Conservation (phyloP, 352 stramenopile genomes). For the Pythium plurisporium region DNA sequence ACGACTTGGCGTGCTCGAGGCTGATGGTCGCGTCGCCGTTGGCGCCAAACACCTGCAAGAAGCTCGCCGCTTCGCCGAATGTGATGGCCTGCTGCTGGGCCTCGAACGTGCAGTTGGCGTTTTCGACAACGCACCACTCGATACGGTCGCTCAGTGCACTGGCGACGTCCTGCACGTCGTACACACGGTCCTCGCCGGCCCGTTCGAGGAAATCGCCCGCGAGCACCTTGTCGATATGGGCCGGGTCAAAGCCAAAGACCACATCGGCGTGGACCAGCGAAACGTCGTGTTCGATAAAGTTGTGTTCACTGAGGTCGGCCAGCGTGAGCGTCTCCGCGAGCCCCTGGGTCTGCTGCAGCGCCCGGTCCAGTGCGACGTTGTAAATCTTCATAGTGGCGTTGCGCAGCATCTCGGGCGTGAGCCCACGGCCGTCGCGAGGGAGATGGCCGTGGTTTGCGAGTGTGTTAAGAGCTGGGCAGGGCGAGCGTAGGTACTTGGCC, state of each 20-base stretch:
- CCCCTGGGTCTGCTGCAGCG: too few species aligned
- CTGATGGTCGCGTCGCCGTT: too few species aligned
- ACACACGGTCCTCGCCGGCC: neutral
- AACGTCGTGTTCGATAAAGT: slow-evolving; percentile 45
- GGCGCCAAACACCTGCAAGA: slow-evolving; percentile 2
- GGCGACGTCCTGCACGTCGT: slow-evolving; percentile 1
- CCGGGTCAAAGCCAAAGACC: slow-evolving; percentile 32
- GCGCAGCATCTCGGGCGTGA: slow-evolving; percentile 19
- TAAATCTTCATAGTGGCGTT: slow-evolving; percentile 30
- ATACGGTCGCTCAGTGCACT: neutral
- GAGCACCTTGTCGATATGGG: slow-evolving; percentile 25
- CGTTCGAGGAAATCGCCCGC: slow-evolving; percentile 29
- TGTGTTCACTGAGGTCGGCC: slow-evolving; percentile 36
- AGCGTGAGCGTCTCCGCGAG: too few species aligned
- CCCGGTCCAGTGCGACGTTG: too few species aligned
- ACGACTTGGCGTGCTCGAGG: too few species aligned
- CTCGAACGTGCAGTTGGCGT: slow-evolving; percentile 3
- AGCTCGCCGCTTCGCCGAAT: neutral
- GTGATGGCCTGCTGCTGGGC: neutral
- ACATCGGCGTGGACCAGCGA: slow-evolving; percentile 40
- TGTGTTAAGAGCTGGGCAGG: slow-evolving; percentile 45
- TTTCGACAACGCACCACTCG: too few species aligned
- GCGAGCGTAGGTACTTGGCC: slow-evolving; percentile 26
- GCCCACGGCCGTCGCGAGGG: slow-evolving; percentile 26
- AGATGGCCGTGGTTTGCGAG: slow-evolving; percentile 44